A percentile compares a stretch with the other conserved stretches of the same genome.
phyloP scores from a whole-genome alignment of 2,329 filamentous ascomycete genomes.

The Polytolypa hystricis region DNA sequence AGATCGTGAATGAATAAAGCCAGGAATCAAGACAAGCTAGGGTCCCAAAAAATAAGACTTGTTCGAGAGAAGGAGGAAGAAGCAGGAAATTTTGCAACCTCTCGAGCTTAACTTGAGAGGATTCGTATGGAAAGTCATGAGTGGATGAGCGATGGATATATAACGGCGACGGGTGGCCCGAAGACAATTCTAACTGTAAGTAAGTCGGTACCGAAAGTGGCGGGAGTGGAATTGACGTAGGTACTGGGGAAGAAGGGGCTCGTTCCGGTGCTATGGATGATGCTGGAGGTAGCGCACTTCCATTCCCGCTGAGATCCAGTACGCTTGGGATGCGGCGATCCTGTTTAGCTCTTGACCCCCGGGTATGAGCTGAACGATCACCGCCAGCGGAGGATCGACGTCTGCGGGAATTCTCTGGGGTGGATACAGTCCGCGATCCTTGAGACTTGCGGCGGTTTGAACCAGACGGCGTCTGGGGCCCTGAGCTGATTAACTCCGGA shows the following conservation, averaged over 20 bases:
- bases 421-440: slow-evolving; percentile 26
- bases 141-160: slow-evolving; percentile 50
- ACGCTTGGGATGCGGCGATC: slow-evolving; percentile 20
- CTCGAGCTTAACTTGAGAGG: slow-evolving; percentile 82
- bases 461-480: slow-evolving; percentile 10
- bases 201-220: slow-evolving; percentile 55
- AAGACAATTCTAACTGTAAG: slow-evolving; percentile 53
- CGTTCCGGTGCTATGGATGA: slow-evolving; percentile 20
- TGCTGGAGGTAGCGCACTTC: slow-evolving; percentile 15
- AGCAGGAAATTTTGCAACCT: slow-evolving; percentile 79
- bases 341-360: slow-evolving; percentile 24
- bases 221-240: slow-evolving; percentile 46
- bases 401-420: slow-evolving; percentile 23
- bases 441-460: slow-evolving; percentile 9
- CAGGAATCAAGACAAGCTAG: slow-evolving; percentile 89
- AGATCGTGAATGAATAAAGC: slow-evolving; percentile 92
- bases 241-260: slow-evolving; percentile 43
- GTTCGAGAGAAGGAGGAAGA: slow-evolving; percentile 70
- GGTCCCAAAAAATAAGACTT: slow-evolving; percentile 75
- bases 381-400: slow-evolving; percentile 20
- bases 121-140: slow-evolving; percentile 70
- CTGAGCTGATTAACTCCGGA: slow-evolving; percentile 15
- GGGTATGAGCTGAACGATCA: slow-evolving; percentile 22
- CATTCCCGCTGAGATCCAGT: slow-evolving; percentile 24
- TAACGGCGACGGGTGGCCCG: slow-evolving; percentile 48